Evolutionary conservation across 176 grass and related monocot species (phyloP).

Genomic region (Ampelocalamus luodianensis): DNA sequence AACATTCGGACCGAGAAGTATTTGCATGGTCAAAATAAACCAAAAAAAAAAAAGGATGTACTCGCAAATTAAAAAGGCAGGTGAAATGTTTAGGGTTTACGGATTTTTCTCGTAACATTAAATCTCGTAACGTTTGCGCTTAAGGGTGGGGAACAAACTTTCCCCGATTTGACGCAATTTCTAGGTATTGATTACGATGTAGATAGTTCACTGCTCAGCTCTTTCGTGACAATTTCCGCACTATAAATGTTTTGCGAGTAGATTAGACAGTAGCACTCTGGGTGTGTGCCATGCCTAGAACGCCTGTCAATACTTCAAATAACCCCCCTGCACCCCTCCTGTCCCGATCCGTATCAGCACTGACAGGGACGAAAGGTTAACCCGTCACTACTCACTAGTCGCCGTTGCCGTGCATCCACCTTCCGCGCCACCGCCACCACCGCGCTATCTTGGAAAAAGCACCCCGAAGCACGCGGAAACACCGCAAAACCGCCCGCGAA

Average conservation of each 20-base stretch:
- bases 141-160: neutral
- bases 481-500: neutral
- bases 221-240: neutral
- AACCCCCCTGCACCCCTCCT: neutral
- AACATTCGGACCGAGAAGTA: too few species aligned
- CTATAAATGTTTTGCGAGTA: neutral
- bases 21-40: too few species aligned
- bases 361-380: neutral
- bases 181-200: neutral
- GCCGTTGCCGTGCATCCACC: neutral
- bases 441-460: neutral
- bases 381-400: too few species aligned
- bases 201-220: neutral
- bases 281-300: neutral
- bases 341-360: slow-evolving; percentile 21
- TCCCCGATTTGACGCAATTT: neutral
- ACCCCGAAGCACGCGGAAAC: neutral
- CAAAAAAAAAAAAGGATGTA: too few species aligned
- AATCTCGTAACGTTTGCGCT: neutral
- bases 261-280: neutral
- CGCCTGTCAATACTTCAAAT: neutral
- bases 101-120: neutral
- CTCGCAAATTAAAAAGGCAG: too few species aligned
- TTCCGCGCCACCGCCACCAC: too few species aligned
- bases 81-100: too few species aligned